Evolutionary conservation across 495 filamentous ascomycete genomes (phyloP).

Genomic region (Aspergillus indologenus): DNA sequence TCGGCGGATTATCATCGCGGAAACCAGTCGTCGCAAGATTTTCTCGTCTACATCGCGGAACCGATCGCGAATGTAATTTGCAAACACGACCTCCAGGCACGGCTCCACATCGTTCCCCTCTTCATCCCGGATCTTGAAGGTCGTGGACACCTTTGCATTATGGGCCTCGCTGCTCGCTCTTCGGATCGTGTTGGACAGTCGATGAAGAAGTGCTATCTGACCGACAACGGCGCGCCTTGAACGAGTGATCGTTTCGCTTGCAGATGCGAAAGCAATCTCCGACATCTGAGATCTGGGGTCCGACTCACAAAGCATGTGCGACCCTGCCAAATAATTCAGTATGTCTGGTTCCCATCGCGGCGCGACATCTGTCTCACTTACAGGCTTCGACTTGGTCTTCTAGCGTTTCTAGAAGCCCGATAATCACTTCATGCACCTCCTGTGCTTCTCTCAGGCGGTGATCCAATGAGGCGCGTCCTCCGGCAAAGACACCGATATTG

Average conservation of each 20-base stretch:
- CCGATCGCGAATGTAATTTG: slow-evolving; percentile 6
- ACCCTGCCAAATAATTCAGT: too few relatives aligned
- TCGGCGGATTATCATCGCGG: slow-evolving; percentile 11
- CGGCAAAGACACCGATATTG: slow-evolving; percentile 11
- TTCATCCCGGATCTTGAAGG: slow-evolving; percentile 4
- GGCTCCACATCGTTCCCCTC: slow-evolving; percentile 9
- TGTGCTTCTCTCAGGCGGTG: slow-evolving; percentile 12
- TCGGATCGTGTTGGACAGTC: slow-evolving; percentile 14
- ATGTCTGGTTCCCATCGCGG: too few relatives aligned
- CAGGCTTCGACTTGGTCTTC: slow-evolving; percentile 10
- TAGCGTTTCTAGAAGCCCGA: slow-evolving; percentile 5
- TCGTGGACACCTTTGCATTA: slow-evolving; percentile 1
- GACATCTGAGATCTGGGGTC: too few relatives aligned
- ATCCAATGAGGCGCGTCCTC: slow-evolving; percentile 5
- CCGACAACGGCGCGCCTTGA: too few relatives aligned
- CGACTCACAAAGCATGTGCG: too few relatives aligned
- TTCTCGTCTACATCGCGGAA: neutral
- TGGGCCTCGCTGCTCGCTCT: slow-evolving; percentile 7
- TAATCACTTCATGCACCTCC: slow-evolving; percentile 9
- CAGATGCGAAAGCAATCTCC: too few relatives aligned
- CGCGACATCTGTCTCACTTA: too few relatives aligned
- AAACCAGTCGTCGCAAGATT: slow-evolving; percentile 4
- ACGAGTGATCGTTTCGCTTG: too few relatives aligned
- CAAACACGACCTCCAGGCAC: slow-evolving; percentile 6
- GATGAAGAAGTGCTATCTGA: slow-evolving; percentile 12